Base-by-base conservation (phyloP, 176 grass and related monocot genomes). In the Juncus effusus region DNA sequence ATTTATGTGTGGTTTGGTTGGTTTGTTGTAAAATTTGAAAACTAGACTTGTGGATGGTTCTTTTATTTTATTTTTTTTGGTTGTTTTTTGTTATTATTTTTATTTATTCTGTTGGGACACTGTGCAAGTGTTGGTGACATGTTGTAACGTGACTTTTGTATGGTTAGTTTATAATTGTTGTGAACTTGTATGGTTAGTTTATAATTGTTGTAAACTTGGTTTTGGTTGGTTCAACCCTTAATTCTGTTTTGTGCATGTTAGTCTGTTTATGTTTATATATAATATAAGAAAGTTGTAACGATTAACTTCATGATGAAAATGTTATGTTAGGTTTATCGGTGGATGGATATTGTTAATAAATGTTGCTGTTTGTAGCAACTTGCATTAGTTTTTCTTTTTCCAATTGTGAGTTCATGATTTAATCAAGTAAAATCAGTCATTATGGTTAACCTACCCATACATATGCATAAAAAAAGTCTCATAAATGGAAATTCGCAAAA, bases 1-100 rank as follows among this genome's bases (percentile, higher is more conserved):
- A 54, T 78, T 47, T 64, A 73, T 69, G 80, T 61, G 50, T 60
- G 15, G 61, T 42, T 56, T 70, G 61, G 10, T 60, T 11, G 40
- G 4, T 75, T 40, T 62, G 42, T 54, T 75, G 72, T 64, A 75
- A 54, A 64, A 44, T 37, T 62, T 54, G 14, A 40, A 54, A 28
- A 53, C 47, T 44, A 64, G 72, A 76, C 74, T 75, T 36, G 61
- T 49, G 13, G 47, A 41, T 57, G 72, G 36, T 10, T 28, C 19
- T 70, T 56, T 70, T 38, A 10, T 56, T 70, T 70, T 56, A 13
- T 35, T 38, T 15, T 15, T 56, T 56, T 56, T 69, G 50, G 11
- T 55, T 70, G n/a, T 16, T 38, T 36, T 56, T 70, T 15, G n/a
- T 3, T 57, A 54, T 56, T 56, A 10, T 36, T 35, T 51, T 19